These are phyloP conservation scores for Forsythia viridissima DNA, from an alignment of 257 asterid species.

Conservation along the genomic window DNA sequence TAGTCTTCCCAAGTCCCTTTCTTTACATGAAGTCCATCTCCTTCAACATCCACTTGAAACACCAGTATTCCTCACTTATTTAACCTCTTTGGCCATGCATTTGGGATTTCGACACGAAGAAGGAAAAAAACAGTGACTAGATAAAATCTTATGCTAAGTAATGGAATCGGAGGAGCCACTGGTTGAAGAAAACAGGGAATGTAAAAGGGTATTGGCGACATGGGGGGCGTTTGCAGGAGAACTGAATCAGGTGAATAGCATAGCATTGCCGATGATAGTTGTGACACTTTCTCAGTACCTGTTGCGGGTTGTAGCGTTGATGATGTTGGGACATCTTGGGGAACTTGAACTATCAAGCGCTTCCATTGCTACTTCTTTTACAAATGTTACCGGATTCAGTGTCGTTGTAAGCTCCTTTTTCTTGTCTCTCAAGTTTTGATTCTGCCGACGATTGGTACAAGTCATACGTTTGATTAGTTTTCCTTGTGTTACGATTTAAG, in stretches of 20 bases:
- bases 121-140: no score
- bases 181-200: not conserved
- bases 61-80: no score
- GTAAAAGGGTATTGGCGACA: not conserved
- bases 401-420: conserved; percentile 41
- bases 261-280: conserved; percentile 74
- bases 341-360: conserved; percentile 64
- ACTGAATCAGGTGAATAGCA: conserved; percentile 44
- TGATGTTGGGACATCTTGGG: conserved; percentile 68
- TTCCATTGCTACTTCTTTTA: conserved; percentile 57
- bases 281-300: conserved; percentile 60
- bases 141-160: no score
- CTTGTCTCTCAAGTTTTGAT: not conserved
- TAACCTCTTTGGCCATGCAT: no score
- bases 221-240: conserved; percentile 37
- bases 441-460: not conserved
- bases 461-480: not conserved
- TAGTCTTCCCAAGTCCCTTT: no score
- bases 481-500: no score
- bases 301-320: conserved; percentile 48
- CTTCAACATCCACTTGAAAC: no score
- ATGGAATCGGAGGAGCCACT: conserved; percentile 5
- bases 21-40: no score
- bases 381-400: conserved; percentile 68
- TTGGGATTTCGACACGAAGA: no score